Conservation (phyloP, 768 basidiomycete species). For the Suillus occidentalis region DNA sequence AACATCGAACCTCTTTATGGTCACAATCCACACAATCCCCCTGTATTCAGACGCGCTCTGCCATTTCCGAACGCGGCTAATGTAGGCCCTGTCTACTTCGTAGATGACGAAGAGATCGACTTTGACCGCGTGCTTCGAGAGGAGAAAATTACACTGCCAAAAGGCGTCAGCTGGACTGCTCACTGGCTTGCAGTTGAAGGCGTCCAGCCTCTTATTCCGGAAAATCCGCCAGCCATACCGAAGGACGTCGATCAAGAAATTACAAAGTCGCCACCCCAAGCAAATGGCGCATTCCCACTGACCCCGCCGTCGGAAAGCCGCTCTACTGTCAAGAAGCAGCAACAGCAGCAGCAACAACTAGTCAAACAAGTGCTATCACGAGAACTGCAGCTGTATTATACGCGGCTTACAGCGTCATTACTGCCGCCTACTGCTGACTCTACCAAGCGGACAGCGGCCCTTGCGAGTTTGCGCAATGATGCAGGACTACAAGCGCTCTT, state of each 20-base stretch:
- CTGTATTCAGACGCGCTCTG: constrained; percentile 43
- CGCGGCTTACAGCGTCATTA: constrained; percentile 82
- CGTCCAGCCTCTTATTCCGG: constrained; percentile 93
- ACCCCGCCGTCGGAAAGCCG: constrained; percentile 26
- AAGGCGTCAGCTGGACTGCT: constrained; percentile 84
- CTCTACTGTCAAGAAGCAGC: constrained; percentile 39
- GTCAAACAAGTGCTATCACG: constrained; percentile 92
- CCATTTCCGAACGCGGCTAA: constrained; percentile 43
- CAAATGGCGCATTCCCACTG: constrained; percentile 26
- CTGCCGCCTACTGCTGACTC: constrained; percentile 65
- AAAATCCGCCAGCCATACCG: constrained; percentile 87
- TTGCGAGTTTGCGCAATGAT: constrained; percentile 86
- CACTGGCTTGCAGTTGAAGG: constrained; percentile 99
- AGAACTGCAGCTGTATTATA: constrained; percentile 94
- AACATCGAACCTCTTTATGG: constrained; percentile 97
- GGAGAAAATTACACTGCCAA: constrained; percentile 79
- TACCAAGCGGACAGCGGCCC: constrained; percentile 81
- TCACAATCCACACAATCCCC: constrained; percentile 32
- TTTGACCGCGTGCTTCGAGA: constrained; percentile 88
- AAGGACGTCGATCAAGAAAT: constrained; percentile 47
- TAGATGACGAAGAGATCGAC: constrained; percentile 97
- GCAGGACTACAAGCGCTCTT: constrained; percentile 89
- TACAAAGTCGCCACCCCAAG: constrained; percentile 24
- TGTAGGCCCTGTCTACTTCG: constrained; percentile 81
- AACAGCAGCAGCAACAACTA: constrained; percentile 66